A percentile compares a stretch with the other conserved stretches of the same genome.
phyloP scores from a whole-genome alignment of 768 basidiomycete species.

The Lentinus tigrinus region DNA sequence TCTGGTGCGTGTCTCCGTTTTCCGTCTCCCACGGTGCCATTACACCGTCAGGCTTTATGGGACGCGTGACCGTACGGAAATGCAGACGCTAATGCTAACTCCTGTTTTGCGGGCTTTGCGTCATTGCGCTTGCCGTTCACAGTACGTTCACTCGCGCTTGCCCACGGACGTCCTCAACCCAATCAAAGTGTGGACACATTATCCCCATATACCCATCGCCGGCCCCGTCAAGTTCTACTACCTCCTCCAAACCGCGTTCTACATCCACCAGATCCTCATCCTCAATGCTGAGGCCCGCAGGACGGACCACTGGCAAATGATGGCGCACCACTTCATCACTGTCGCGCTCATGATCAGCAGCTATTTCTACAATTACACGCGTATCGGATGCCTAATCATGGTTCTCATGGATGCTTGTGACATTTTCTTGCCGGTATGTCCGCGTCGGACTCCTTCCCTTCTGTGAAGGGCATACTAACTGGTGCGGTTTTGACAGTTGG shows the following conservation, averaged over 20 bases:
- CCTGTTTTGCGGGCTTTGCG: not conserved
- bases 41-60: not conserved
- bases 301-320: slow-evolving; percentile 95
- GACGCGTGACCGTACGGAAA: not conserved
- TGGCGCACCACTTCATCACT: slow-evolving; percentile 92
- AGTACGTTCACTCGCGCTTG: slow-evolving; percentile 81
- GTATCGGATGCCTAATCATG: slow-evolving; percentile 87
- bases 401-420: slow-evolving; percentile 94
- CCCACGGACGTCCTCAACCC: slow-evolving; percentile 68
- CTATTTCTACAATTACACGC: slow-evolving; percentile 82
- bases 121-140: slow-evolving; percentile 1
- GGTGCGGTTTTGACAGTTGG: slow-evolving; percentile 49
- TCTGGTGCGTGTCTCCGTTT: slow-evolving; percentile 59
- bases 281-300: slow-evolving; percentile 90
- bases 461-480: not conserved
- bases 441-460: not conserved
- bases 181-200: slow-evolving; percentile 68
- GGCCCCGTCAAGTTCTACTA: slow-evolving; percentile 88
- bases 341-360: slow-evolving; percentile 72
- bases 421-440: slow-evolving; percentile 84
- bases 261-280: slow-evolving; percentile 87
- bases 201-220: slow-evolving; percentile 83
- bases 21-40: slow-evolving; percentile 7
- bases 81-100: too few relatives aligned
- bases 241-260: slow-evolving; percentile 82